Conservation (phyloP, 352 stramenopile species). For the Phytophthora hybrid region DNA sequence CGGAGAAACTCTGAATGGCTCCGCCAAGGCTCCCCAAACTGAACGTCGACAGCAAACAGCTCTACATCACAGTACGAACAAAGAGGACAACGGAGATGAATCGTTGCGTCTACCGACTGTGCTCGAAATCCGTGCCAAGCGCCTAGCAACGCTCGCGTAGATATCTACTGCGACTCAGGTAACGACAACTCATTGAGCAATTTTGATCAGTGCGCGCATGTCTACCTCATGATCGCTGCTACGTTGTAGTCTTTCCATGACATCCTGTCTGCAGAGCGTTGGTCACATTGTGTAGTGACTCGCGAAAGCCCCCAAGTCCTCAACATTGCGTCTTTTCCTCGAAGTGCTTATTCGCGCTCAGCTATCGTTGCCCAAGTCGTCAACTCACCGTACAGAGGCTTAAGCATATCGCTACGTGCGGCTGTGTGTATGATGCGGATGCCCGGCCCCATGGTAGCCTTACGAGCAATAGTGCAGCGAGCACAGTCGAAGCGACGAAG, state of each 20-base stretch:
- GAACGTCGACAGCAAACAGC: slow-evolving; percentile 18
- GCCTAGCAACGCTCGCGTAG: slow-evolving; percentile 24
- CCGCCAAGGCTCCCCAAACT: slow-evolving; percentile 13
- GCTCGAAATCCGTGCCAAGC: slow-evolving; percentile 52
- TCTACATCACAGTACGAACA: not conserved
- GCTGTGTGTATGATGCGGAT: slow-evolving; percentile 6
- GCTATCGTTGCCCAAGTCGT: not conserved
- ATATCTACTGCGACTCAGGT: not conserved
- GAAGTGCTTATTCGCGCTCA: not conserved
- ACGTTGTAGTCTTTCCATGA: slow-evolving; percentile 2
- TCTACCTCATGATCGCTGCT: not conserved
- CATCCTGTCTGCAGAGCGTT: slow-evolving; percentile 11
- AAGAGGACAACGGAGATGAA: slow-evolving; percentile 12
- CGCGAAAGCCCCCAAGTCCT: not conserved
- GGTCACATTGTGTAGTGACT: slow-evolving; percentile 6
- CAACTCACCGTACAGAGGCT: not conserved
- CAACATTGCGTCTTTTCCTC: not conserved
- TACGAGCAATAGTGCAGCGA: not conserved
- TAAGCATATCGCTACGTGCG: too few relatives aligned
- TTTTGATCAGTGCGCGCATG: not conserved
- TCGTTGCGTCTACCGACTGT: slow-evolving; percentile 40
- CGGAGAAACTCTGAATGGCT: slow-evolving; percentile 3
- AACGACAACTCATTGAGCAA: not conserved
- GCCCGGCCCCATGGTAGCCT: not conserved
- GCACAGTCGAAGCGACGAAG: too few relatives aligned